Evolutionary conservation across 495 filamentous ascomycete genomes (phyloP).

Genomic region (Penicillium turbatum): DNA sequence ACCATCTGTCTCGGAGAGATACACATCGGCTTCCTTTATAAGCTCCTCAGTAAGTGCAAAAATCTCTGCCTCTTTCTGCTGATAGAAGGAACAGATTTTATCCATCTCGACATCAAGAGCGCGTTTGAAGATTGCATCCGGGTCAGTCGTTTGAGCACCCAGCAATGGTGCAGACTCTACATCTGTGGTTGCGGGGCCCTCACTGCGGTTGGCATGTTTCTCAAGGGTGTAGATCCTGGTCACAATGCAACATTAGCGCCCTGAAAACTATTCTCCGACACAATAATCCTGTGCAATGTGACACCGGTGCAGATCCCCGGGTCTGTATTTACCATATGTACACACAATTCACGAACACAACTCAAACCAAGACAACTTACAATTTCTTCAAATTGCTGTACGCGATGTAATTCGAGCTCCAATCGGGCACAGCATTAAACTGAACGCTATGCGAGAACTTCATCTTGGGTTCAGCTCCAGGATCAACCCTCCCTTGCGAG

Average conservation of each 20-base stretch:
- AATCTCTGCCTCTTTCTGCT: slow-evolving; percentile 80
- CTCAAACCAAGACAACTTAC: slow-evolving; percentile 49
- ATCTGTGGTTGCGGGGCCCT: slow-evolving; percentile 49
- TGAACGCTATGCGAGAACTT: slow-evolving; percentile 99
- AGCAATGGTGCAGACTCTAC: slow-evolving; percentile 83
- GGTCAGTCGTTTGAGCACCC: slow-evolving; percentile 50
- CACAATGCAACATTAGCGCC: slow-evolving; percentile 21
- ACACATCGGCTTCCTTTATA: slow-evolving; percentile 68
- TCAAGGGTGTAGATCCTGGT: slow-evolving; percentile 88
- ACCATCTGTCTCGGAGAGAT: slow-evolving; percentile 58
- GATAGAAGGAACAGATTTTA: slow-evolving; percentile 88
- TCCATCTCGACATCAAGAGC: slow-evolving; percentile 87
- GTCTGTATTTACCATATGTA: slow-evolving; percentile 3
- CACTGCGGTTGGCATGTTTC: slow-evolving; percentile 60
- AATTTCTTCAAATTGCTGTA: slow-evolving; percentile 99
- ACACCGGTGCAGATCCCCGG: slow-evolving; percentile 18
- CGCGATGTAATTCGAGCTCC: slow-evolving; percentile 94
- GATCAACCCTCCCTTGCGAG: slow-evolving; percentile 15
- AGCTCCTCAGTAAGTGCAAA: slow-evolving; percentile 74
- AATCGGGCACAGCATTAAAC: slow-evolving; percentile 98
- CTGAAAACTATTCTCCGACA: slow-evolving; percentile 6
- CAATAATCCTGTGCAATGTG: slow-evolving; percentile 24
- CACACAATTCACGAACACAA: not conserved
- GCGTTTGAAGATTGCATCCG: slow-evolving; percentile 71
- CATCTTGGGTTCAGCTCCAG: slow-evolving; percentile 67